Evolutionary conservation across 805 yeast genomes (phyloP), one percentile per base, ranked within the genome.

Genomic region (Metschnikowia continentalis): DNA sequence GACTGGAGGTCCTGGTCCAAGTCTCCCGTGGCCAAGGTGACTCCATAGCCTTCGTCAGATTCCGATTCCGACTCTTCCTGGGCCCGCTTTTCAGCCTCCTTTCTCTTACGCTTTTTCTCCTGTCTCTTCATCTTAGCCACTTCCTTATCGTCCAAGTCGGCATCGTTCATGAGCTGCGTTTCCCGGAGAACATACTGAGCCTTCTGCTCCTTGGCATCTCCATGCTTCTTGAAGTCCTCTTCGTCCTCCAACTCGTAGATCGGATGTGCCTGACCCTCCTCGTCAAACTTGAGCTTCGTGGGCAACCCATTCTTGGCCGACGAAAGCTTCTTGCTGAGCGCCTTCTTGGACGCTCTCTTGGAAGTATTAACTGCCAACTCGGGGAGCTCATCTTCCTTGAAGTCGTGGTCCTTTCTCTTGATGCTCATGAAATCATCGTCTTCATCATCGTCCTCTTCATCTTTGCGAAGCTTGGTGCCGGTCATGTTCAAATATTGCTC

Each of bases 191-290:
- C 79, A 61, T 82, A 94, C 54, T 80, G 77, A 38, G 75, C 69
- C 69, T 88, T 86, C 70, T 89, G 95, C 8, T 65, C 69, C 47
- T 72, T 73, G 1, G 91, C 90, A 60, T 81, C 87, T 32, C 83
- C 83, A 39, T 88, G 91, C 54, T 79, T 81, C 55, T 68, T 78
- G 79, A 94, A 94, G 52, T 88, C 96, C 38, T 84, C 94, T 68
- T 90, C 97, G 58, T 86, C 88, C 64, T 89, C 90, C 53, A 94
- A 76, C 69, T 92, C 98, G 63, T 94, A 94, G 5, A 92, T 75
- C 8, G 96, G 88, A 68, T 92, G 98, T 0, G 98, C 86, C 5
- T 76, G 77, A 26, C 99, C 99, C 2, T 92, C 97, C 55, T 94
- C 99, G 64, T 94, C 99, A 63, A 92, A 94, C 49, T 80, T 77